Evolutionary conservation across 2,329 filamentous ascomycete species (phyloP).

Genomic region (Neonectria hederae): DNA sequence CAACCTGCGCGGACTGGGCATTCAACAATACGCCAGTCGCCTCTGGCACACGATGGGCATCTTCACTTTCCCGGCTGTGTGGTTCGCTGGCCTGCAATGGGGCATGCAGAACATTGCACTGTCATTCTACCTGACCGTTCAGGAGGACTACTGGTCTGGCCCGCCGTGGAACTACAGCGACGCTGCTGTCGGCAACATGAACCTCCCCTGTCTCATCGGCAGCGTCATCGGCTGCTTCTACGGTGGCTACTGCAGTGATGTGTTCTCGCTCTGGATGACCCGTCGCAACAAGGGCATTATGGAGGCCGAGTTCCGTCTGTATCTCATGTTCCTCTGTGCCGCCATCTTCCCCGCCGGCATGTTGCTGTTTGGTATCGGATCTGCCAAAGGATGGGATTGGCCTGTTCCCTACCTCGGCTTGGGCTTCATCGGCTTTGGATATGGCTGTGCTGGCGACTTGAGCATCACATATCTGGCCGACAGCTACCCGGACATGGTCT

Average conservation of each 20-base stretch:
- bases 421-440: conserved; percentile 67
- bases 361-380: conserved; percentile 63
- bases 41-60: conserved; percentile 65
- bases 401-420: conserved; percentile 63
- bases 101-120: conserved; percentile 69
- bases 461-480: conserved; percentile 65
- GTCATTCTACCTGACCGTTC: conserved; percentile 66
- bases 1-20: conserved; percentile 61
- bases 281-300: conserved; percentile 62
- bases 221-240: conserved; percentile 65
- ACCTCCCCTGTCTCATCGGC: conserved; percentile 63
- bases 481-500: conserved; percentile 64
- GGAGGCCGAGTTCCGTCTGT: conserved; percentile 64
- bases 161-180: conserved; percentile 65
- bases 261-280: conserved; percentile 65
- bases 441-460: conserved; percentile 66
- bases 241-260: conserved; percentile 65
- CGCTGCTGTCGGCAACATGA: conserved; percentile 65
- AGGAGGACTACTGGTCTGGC: conserved; percentile 64
- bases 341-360: conserved; percentile 61
- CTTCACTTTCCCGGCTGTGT: conserved; percentile 66
- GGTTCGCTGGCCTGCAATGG: conserved; percentile 68
- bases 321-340: conserved; percentile 60
- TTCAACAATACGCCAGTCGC: conserved; percentile 62
- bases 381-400: conserved; percentile 61